Base-by-base conservation (phyloP, 106 monocot genomes). In the Allium fistulosum region DNA sequence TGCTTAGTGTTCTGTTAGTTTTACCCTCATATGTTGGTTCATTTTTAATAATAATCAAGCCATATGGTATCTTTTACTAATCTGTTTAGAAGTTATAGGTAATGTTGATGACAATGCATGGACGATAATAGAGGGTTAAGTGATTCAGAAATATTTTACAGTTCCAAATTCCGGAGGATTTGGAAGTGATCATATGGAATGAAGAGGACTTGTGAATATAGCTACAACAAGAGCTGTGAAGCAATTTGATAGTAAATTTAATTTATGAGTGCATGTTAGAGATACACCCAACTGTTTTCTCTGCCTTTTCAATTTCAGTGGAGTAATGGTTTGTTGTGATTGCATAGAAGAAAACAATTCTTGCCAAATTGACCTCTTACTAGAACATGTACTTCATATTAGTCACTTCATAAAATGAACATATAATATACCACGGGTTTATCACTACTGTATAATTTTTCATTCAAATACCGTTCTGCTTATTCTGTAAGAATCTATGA, bases 81-180 rank as follows among this genome's bases (percentile, higher is more conserved):
- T 46, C 13, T 67, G 6, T 67, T 60, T 8, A 74, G 16, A 82
- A 82, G 86, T 82, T 28, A 86, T 82, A 55, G 86, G 86, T 9
- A 86, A 86, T 62, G 73, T 86, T 46, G 79, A 86, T 67, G 82
- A 86, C 12, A 86, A 82, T 71, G 84, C 73, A 69, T 84, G 84
- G 84, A 73, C 80, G 79, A 84, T 82, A 72, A 86, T 82, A 81
- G 85, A 79, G 27, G 81, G 85, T 16, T 52, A 81, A 49, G 78
- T 78, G 3, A 68, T 85, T 11, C 66, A 45, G 16, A 74, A 74
- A 72, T 78, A 79, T 58, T 85, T 85, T 58, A 78, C 85, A 59
- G 63, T 63, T 58, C 85, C 85, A 69, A 82, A 82, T 69, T 82
- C 82, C 69, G 85, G 78, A 74, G 85, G 85, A 61, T 85, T 85